Evolutionary conservation across 2,329 filamentous ascomycete genomes (phyloP), one percentile per base, ranked within the genome.

Genomic region (Botrytis tulipae): DNA sequence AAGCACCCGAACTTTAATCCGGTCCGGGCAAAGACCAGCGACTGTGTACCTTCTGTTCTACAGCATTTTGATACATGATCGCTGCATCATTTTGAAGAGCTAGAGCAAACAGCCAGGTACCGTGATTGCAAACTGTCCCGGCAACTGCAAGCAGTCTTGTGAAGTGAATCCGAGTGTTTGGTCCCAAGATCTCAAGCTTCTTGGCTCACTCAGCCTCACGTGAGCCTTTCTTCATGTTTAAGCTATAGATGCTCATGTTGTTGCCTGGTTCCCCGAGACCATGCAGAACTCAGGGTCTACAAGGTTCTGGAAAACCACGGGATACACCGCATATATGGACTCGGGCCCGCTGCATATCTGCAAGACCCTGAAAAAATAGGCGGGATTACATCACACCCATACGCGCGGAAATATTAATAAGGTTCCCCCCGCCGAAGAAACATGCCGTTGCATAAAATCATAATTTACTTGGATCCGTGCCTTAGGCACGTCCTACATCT

Each of bases 271-370:
- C 65, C 32, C 65, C 46, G 16, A 67, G 16, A 67, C 46, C 65
- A 40, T 67, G 65, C 46, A 67, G 46, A 67, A 67, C 65, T 67
- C 65, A 67, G 46, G 65, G 65, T 67, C 65, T 54, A 25, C 46
- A 54, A 40, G 35, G 35, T 67, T 35, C 32, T 25, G 25, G 8
- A 54, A 25, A 40, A 20, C 65, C 16, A 29, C 65, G n/a, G 16
- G 7, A n/a, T 25, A 29, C 18, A 40, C 46, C 44, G 9, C 46
- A 67, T 40, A 8, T 67, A 54, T 40, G 65, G 65, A 67, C 65
- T 67, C 65, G 65, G 65, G 65, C 65, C 65, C 65, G 65, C 46
- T 67, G 32, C 65, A 67, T 54, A 67, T 67, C 46, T 67, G 44
- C 46, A 54, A 54, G 46, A 54, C 65, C 65, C 65, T 54, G 35